Evolutionary conservation across 139 green algal genomes (phyloP), one percentile per base, ranked within the genome.

Genomic region (Helicosporidium sp.): DNA sequence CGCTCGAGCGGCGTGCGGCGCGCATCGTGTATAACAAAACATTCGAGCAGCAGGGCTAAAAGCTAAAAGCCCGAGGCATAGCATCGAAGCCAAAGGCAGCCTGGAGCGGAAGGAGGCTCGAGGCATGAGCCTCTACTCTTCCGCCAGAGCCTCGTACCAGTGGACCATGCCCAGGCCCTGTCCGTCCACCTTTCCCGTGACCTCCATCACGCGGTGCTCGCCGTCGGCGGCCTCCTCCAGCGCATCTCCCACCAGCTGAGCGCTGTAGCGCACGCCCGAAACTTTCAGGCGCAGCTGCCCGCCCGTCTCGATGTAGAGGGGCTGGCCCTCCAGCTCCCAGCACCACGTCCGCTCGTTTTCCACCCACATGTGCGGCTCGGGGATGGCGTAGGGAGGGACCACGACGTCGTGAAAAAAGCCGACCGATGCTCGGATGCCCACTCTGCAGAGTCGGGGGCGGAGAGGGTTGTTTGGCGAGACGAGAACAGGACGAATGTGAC

Each of bases 401-500:
- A 75, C n/a, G 0, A 94, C 54, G 51, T 95, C 85, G 5, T 79
- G 58, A 34, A 94, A 94, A 62, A 95, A 95, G 15, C 77, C 85
- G 4, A 95, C 37, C n/a, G 55, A 74, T 5, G 92, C 52, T 10
- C 65, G 45, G 13, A 91, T 35, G 0, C 82, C 82, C 7, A 63
- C 43, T 47, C 74, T 85, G 55, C 31, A 26, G 22, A n/a, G n/a
- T n/a, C n/a, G n/a, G n/a, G n/a, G n/a, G n/a, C n/a, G n/a, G n/a
- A n/a, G n/a, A n/a, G n/a, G n/a, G n/a, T n/a, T n/a, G n/a, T n/a
- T n/a, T n/a, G n/a, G n/a, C n/a, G n/a, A n/a, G n/a, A n/a, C n/a
- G n/a, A n/a, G n/a, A n/a, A n/a, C n/a, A n/a, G n/a, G n/a, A n/a
- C n/a, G n/a, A n/a, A n/a, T n/a, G n/a, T n/a, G n/a, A n/a, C n/a